These are phyloP conservation scores for Tuber microsphaerosporum DNA, from an alignment of 495 filamentous ascomycete genomes.

Conservation along the genomic window DNA sequence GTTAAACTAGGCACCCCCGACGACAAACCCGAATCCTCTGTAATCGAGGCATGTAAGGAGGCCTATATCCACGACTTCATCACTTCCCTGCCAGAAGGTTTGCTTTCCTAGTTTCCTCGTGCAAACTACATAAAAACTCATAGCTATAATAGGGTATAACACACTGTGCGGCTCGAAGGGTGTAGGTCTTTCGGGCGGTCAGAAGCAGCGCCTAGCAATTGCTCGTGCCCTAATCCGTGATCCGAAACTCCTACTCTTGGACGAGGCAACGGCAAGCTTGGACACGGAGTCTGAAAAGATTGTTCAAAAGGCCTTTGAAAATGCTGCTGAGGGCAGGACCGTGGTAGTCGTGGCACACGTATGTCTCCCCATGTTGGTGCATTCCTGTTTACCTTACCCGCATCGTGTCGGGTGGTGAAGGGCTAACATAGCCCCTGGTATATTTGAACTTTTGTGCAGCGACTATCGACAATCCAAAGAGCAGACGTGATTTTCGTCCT, in stretches of 20 bases:
- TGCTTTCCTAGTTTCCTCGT: constrained; percentile 42
- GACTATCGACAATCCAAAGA: constrained; percentile 42
- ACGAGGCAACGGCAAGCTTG: constrained; percentile 69
- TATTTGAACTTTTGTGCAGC: constrained; percentile 1
- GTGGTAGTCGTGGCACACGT: constrained; percentile 64
- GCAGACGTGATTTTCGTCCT: constrained; percentile 45
- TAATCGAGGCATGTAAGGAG: constrained; percentile 51
- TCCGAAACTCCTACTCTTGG: constrained; percentile 63
- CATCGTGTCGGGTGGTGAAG: constrained; percentile 7
- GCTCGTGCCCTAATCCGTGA: constrained; percentile 71
- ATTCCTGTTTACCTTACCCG: background rate
- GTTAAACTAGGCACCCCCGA: constrained; percentile 51
- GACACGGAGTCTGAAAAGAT: constrained; percentile 67
- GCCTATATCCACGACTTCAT: constrained; percentile 61
- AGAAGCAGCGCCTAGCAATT: constrained; percentile 70
- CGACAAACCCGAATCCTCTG: constrained; percentile 45
- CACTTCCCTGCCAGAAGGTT: constrained; percentile 55
- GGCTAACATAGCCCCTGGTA: constrained; percentile 5
- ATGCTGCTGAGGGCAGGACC: constrained; percentile 54
- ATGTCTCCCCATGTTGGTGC: background rate
- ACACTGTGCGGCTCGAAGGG: constrained; percentile 60
- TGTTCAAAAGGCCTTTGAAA: constrained; percentile 64
- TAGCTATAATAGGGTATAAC: constrained; percentile 54
- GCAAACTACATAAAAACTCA: constrained; percentile 29
- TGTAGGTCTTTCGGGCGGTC: constrained; percentile 63